Percentiles rank a stretch among this genome's conserved stretches.
Conservation (phyloP, 2,329 filamentous ascomycete genomes). For the Cercospora sp. region DNA sequence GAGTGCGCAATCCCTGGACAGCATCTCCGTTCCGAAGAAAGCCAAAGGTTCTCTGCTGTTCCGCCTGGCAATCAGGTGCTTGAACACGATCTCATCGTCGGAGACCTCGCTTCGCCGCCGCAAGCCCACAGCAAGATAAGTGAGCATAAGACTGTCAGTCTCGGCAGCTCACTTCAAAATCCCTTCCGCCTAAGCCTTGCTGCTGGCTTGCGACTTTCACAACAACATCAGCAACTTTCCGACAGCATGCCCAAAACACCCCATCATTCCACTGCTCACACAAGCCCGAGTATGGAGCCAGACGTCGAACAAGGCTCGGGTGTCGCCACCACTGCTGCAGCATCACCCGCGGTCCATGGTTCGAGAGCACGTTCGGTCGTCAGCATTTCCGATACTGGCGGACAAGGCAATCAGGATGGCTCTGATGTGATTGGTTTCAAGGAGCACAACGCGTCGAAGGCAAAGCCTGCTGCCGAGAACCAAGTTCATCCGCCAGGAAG, state of each 20-base stretch:
- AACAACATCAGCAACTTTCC: neutral
- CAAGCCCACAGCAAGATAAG: neutral
- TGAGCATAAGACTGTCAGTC: neutral
- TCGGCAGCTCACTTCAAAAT: neutral
- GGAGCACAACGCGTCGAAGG: neutral
- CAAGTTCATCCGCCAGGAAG: no score
- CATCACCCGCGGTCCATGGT: neutral
- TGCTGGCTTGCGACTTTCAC: neutral
- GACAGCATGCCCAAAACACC: neutral
- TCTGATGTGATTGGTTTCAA: neutral
- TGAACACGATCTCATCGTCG: neutral
- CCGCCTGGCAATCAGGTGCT: neutral
- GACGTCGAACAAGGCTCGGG: neutral
- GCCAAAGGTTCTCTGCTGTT: neutral
- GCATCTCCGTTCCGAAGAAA: neutral
- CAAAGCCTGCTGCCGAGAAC: neutral
- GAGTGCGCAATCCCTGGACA: neutral
- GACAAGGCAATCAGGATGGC: neutral
- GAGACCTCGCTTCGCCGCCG: neutral
- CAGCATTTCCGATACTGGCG: neutral
- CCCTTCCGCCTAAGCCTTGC: neutral
- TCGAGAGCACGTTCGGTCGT: neutral
- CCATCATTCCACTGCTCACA: neutral
- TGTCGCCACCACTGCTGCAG: neutral
- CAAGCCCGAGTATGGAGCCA: neutral